These are phyloP conservation scores for Fragosphaeria purpurea DNA, from an alignment of 2,329 filamentous ascomycete genomes.

Conservation along the genomic window DNA sequence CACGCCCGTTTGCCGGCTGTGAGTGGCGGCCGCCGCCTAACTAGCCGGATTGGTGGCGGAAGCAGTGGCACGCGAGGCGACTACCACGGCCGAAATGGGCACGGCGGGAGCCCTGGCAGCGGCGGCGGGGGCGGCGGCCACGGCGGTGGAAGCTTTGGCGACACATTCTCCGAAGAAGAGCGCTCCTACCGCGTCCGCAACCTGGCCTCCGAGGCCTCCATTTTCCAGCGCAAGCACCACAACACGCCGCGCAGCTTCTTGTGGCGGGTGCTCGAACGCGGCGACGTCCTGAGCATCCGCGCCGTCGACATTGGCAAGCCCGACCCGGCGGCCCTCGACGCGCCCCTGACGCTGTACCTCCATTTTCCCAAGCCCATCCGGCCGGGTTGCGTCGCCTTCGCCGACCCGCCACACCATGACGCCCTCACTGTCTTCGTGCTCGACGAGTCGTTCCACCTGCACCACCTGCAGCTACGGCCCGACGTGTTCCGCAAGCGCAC, in stretches of 20 bases:
- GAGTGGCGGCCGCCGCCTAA: slow-evolving; percentile 20
- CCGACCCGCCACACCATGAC: slow-evolving; percentile 70
- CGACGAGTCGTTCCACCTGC: slow-evolving; percentile 68
- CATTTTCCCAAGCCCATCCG: slow-evolving; percentile 65
- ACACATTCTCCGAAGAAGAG: slow-evolving; percentile 55
- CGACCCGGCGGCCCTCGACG: slow-evolving; percentile 50
- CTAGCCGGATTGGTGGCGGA: slow-evolving; percentile 6
- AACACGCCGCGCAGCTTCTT: slow-evolving; percentile 75
- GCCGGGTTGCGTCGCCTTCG: slow-evolving; percentile 68
- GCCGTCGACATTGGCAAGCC: slow-evolving; percentile 70
- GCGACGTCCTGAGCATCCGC: slow-evolving; percentile 71
- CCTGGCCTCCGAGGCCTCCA: slow-evolving; percentile 66
- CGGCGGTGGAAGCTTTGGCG: slow-evolving; percentile 27
- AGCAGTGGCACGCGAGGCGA: slow-evolving; percentile 10
- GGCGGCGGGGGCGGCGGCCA: background rate
- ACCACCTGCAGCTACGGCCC: slow-evolving; percentile 71
- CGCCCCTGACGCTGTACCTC: slow-evolving; percentile 66
- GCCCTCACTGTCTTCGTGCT: slow-evolving; percentile 69
- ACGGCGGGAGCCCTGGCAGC: slow-evolving; percentile 15
- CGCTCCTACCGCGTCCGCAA: slow-evolving; percentile 57
- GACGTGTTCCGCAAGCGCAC: slow-evolving; percentile 67
- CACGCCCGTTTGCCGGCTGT: slow-evolving; percentile 56
- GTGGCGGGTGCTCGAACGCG: slow-evolving; percentile 79
- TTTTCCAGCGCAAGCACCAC: slow-evolving; percentile 73
- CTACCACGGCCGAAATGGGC: slow-evolving; percentile 28